Conservation (phyloP, 495 filamentous ascomycete species). For the Stereocaulon alpinum region DNA sequence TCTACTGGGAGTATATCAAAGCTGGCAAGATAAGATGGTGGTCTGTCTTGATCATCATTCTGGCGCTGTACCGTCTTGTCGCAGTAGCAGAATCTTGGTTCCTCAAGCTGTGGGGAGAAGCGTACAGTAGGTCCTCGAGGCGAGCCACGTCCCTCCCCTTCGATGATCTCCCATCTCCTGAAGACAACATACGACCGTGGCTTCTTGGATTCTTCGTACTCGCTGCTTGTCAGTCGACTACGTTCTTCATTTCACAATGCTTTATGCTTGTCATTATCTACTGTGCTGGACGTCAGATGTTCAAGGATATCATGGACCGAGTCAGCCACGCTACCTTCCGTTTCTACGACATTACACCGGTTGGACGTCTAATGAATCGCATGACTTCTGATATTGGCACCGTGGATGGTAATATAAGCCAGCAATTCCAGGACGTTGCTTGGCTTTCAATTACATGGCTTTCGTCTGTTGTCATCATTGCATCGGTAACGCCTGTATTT, state of each 20-base stretch:
- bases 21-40: constrained; percentile 66
- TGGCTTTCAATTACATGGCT: constrained; percentile 58
- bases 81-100: constrained; percentile 64
- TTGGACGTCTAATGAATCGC: constrained; percentile 78
- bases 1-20: constrained; percentile 77
- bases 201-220: constrained; percentile 55
- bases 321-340: constrained; percentile 73
- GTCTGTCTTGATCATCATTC: constrained; percentile 45
- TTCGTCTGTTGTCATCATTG: constrained; percentile 62
- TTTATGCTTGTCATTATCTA: constrained; percentile 63
- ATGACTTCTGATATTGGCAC: constrained; percentile 77
- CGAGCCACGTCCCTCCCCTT: constrained; percentile 33
- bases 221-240: constrained; percentile 45
- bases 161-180: constrained; percentile 51
- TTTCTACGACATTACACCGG: constrained; percentile 77
- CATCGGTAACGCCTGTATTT: constrained; percentile 61
- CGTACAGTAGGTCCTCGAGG: constrained; percentile 40
- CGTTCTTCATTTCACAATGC: constrained; percentile 43
- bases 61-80: constrained; percentile 48
- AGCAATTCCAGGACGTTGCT: constrained; percentile 54
- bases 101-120: constrained; percentile 75
- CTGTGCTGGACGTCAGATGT: constrained; percentile 60
- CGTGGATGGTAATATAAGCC: constrained; percentile 66
- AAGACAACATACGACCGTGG: constrained; percentile 63
- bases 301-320: constrained; percentile 52